Conservation (phyloP, 1,284 basidiomycete genomes). For the Pseudozyma pruni region DNA sequence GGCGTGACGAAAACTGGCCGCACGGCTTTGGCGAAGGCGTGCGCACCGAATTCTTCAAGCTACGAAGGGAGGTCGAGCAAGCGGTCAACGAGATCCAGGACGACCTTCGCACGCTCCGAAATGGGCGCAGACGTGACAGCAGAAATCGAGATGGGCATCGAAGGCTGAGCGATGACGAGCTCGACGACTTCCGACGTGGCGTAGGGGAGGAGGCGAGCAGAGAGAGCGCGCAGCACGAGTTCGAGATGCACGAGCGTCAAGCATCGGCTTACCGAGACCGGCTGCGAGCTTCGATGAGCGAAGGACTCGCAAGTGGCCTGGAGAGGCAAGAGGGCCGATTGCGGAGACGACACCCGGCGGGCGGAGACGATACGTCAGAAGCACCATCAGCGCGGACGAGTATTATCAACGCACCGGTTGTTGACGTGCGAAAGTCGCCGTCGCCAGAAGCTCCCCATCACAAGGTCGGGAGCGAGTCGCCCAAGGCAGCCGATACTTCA, state of each 20-base stretch:
- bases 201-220: constrained; percentile 39
- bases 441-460: constrained; percentile 40
- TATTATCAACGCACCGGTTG: constrained; percentile 1
- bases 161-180: constrained; percentile 38
- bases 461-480: constrained; percentile 19
- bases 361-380: neutral
- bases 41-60: constrained; percentile 33
- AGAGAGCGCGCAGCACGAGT: constrained; percentile 42
- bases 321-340: constrained; percentile 5
- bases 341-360: constrained; percentile 14
- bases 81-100: constrained; percentile 40
- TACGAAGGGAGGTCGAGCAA: constrained; percentile 39
- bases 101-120: constrained; percentile 14
- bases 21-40: constrained; percentile 49
- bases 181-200: constrained; percentile 39
- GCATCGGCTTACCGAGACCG: constrained; percentile 34
- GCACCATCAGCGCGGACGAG: neutral
- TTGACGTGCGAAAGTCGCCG: constrained; percentile 10
- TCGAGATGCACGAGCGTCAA: constrained; percentile 51
- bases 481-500: constrained; percentile 10
- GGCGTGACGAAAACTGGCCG: constrained; percentile 56
- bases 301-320: neutral
- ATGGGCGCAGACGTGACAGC: constrained; percentile 10
- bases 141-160: constrained; percentile 1
- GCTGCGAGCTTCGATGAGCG: constrained; percentile 28